A percentile compares a stretch with the other conserved stretches of the same genome.
Conservation (phyloP, 768 basidiomycete genomes). For the Mycena epipterygia region DNA sequence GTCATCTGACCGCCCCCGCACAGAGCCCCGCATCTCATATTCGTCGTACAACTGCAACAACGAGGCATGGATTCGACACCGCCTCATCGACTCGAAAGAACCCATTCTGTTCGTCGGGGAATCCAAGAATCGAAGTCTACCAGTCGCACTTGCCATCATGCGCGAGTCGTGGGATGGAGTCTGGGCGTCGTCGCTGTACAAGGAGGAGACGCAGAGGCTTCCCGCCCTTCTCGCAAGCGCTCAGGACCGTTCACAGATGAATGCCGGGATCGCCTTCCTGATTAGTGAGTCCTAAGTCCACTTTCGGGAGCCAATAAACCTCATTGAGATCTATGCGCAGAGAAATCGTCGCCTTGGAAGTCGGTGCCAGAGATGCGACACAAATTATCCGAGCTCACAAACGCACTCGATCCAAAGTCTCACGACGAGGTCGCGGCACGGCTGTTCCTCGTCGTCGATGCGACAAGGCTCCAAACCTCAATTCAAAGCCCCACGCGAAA, state of each 20-base stretch:
- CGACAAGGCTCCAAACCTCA: constrained; percentile 8
- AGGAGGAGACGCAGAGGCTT: not conserved
- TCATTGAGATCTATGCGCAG: not conserved
- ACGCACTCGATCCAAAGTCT: constrained; percentile 8
- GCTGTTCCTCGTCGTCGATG: not conserved
- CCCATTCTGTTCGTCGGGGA: constrained; percentile 2
- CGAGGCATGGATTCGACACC: not conserved
- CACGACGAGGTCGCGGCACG: constrained; percentile 7
- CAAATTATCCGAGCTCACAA: constrained; percentile 4
- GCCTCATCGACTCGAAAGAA: not conserved
- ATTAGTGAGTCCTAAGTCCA: not conserved
- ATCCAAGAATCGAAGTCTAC: not conserved
- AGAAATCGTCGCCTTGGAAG: constrained; percentile 4
- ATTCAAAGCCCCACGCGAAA: constrained; percentile 4
- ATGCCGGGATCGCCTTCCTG: not conserved
- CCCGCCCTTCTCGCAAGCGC: constrained; percentile 9
- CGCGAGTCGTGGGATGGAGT: constrained; percentile 14
- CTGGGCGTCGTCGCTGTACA: constrained; percentile 9
- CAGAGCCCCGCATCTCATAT: not conserved
- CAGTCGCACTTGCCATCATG: constrained; percentile 13
- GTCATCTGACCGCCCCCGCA: no score
- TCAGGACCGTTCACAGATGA: not conserved
- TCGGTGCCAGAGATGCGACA: constrained; percentile 5
- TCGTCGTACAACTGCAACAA: not conserved
- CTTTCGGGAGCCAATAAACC: constrained; percentile 5